Evolutionary conservation across 129 eudicot species (phyloP), one percentile per base, ranked within the genome.

Genomic region (Lactuca sativa): DNA sequence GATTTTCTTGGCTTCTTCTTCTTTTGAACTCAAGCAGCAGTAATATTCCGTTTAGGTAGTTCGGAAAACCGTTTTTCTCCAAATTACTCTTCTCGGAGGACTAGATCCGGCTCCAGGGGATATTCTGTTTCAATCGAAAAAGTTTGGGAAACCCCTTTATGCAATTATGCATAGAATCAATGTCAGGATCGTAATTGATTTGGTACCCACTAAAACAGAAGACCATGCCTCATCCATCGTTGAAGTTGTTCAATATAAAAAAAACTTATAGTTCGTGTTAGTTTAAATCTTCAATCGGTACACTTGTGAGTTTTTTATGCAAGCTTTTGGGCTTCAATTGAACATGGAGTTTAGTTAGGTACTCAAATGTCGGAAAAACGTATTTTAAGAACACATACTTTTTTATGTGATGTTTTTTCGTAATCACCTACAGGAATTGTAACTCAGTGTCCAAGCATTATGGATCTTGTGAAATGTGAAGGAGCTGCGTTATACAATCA

Each of bases 291-390:
- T 62, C 98, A 92, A 65, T 83, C 90, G 1, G 83, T 92, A 32
- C 47, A 95, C 96, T 14, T 92, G 98, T 65, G 96, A 92, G 40
- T 92, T 89, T 65, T 72, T 92, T 38, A 86, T 92, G 98, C 98
- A 92, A 71, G 98, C 92, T 1, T 92, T 92, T 49, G 98, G 95
- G 30, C 75, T 92, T 40, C 96, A 92, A 60, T 56, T 89, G 69
- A 92, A 92, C 21, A 89, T 86, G 98, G 98, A 86, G 36, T 37
- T 92, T 95, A 85, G 16, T 76, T 89, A 63, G 89, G 92, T 10
- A 53, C 91, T 40, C 92, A 86, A 61, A 38, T 79, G 79, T 76
- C 77, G 5, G 96, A 92, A 67, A 92, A 92, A 75, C 95, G 36
- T 16, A 83, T 89, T 30, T 65, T 92, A 14, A 84, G 84, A 80